Evolutionary conservation across 2,329 filamentous ascomycete species (phyloP), one percentile per base, ranked within the genome.

Genomic region (Cylindrodendrum hubeiense): DNA sequence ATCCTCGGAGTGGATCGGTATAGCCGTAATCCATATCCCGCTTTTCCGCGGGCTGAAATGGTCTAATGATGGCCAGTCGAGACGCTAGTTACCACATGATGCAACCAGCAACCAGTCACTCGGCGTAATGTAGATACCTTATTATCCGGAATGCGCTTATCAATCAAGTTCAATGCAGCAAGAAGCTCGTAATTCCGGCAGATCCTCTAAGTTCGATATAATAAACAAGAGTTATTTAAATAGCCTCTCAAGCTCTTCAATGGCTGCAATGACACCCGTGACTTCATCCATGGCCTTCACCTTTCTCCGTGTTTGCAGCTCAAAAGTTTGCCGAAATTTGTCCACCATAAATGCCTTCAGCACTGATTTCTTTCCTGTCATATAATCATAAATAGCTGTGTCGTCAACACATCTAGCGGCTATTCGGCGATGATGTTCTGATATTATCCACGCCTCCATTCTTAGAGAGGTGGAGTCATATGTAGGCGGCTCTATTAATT

Each of bases 271-370:
- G 3, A 44, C 7, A 22, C 24, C 24, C 1, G 12, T 51, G 15
- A 50, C 65, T 0, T 67, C 53, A 0, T 49, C 57, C 5, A 57
- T 47, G 2, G 24, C 66, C 10, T 50, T 60, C 12, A 8, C 28
- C 46, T 68, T 26, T 4, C 37, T 39, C 0, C 37, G 33, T 1
- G 33, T 41, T 5, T 70, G 68, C 5, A 47, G 15, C 2, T 53
- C 30, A 2, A 66, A 70, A 1, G 68, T 70, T 3, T 54, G 24
- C 33, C 56, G 61, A 1, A 70, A 49, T 9, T 61, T 70, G 1
- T 70, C 68, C 0, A 70, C 62, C 67, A 70, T 70, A 4, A 70
- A 70, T 0, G 67, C 67, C 30, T 66, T 63, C 8, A 70, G 19
- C 1, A 63, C 62, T 1, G 67, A 53, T 33, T 68, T 70, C 12